Evolutionary conservation across 345 rosid genomes (phyloP).

Genomic region (Brassica incana): DNA sequence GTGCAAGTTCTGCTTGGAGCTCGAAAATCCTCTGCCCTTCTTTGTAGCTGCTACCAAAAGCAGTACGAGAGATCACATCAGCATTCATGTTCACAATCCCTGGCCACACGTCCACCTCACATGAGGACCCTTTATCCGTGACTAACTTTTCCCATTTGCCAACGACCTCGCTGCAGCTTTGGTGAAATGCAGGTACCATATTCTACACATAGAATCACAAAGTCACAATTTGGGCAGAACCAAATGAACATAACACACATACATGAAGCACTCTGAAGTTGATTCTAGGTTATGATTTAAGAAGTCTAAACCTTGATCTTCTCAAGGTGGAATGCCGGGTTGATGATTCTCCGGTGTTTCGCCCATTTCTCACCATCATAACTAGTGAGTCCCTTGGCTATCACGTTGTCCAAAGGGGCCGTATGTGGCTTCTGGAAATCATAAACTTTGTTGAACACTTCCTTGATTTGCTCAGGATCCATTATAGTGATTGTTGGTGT

Average conservation of each 20-base stretch:
- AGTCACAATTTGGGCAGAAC: not conserved
- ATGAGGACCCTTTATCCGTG: not conserved
- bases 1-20: not conserved
- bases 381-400: not conserved
- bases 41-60: not conserved
- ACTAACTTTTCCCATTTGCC: not conserved
- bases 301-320: not conserved
- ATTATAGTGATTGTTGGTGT: not conserved
- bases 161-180: not conserved
- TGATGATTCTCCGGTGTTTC: not conserved
- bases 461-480: not conserved
- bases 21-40: not conserved
- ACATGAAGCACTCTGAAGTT: not conserved
- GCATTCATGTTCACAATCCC: not conserved
- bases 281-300: not conserved
- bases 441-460: not conserved
- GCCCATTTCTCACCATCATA: not conserved
- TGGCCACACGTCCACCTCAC: not conserved
- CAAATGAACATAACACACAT: not conserved
- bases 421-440: not conserved
- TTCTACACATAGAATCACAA: not conserved
- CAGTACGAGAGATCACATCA: not conserved
- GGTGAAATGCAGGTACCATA: not conserved
- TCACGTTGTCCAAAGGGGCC: not conserved
- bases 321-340: not conserved